These are phyloP conservation scores for Erodium moschatum DNA, from an alignment of 441 rosid genomes.

Conservation along the genomic window DNA sequence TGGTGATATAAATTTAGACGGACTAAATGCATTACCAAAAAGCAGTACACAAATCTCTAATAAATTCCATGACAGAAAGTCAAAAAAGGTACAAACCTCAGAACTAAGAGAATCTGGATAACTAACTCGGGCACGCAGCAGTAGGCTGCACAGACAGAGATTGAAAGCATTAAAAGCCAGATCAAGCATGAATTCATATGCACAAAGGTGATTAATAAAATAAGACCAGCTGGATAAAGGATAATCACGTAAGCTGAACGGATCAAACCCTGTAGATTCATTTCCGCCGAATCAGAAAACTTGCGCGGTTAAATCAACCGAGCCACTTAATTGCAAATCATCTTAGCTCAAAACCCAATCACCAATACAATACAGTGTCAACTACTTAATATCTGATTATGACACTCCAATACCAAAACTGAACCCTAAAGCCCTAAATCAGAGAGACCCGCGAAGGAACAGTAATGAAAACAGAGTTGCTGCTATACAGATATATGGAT, in stretches of 20 bases:
- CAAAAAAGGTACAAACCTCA: slow-evolving; percentile 36
- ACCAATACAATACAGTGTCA: neutral
- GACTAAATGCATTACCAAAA: neutral
- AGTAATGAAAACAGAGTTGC: slow-evolving; percentile 8
- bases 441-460: too few species aligned
- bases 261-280: slow-evolving; percentile 60
- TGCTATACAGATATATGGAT: slow-evolving; percentile 17
- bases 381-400: neutral
- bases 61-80: neutral
- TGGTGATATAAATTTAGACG: neutral
- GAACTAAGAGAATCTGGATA: slow-evolving; percentile 29
- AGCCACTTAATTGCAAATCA: slow-evolving; percentile 36
- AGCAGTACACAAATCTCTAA: too few species aligned
- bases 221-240: slow-evolving; percentile 21
- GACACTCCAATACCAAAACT: slow-evolving; percentile 14
- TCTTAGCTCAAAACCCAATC: slow-evolving; percentile 1
- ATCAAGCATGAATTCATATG: neutral
- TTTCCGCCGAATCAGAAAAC: slow-evolving; percentile 57
- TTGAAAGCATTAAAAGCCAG: neutral
- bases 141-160: slow-evolving; percentile 26
- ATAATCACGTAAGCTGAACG: slow-evolving; percentile 67
- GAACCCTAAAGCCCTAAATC: slow-evolving; percentile 17
- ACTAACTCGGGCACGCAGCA: slow-evolving; percentile 26
- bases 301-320: slow-evolving; percentile 69
- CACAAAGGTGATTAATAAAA: neutral